Percentiles rank a stretch among this genome's conserved stretches.
Conservation (phyloP, 106 monocot genomes). For the Dactylorhiza incarnata region DNA sequence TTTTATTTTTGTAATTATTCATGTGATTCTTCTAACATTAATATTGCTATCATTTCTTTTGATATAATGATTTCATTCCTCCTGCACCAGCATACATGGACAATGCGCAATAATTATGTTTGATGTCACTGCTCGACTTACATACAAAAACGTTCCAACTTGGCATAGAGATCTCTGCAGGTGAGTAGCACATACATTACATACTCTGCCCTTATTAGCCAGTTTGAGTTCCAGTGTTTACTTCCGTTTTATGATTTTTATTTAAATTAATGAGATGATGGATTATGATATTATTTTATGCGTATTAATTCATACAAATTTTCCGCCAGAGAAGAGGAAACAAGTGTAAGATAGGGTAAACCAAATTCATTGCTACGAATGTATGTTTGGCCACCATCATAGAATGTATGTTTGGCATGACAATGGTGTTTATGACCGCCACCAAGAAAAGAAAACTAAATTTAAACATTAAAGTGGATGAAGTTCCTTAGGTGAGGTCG, state of each 20-base stretch:
- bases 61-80: not conserved
- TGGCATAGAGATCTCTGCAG: constrained; percentile 55
- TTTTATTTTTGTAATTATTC: not conserved
- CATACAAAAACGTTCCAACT: constrained; percentile 61
- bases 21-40: not conserved
- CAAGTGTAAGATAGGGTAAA: too few species aligned
- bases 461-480: too few species aligned
- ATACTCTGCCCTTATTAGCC: not conserved
- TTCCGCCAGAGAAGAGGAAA: too few species aligned
- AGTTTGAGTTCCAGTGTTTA: not conserved
- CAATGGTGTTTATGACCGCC: too few species aligned
- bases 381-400: too few species aligned
- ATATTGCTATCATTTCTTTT: not conserved
- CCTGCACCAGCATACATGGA: constrained; percentile 45
- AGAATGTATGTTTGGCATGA: too few species aligned
- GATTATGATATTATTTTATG: too few species aligned
- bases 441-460: too few species aligned
- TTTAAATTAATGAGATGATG: not conserved
- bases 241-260: not conserved
- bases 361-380: too few species aligned
- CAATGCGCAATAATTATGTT: constrained; percentile 71
- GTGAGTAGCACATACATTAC: constrained; percentile 1
- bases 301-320: too few species aligned
- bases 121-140: constrained; percentile 60
- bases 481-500: too few species aligned